Percentiles rank a stretch among this genome's conserved stretches.
Conservation (phyloP, 108 stramenopile species). For the Fistulifera solaris region DNA sequence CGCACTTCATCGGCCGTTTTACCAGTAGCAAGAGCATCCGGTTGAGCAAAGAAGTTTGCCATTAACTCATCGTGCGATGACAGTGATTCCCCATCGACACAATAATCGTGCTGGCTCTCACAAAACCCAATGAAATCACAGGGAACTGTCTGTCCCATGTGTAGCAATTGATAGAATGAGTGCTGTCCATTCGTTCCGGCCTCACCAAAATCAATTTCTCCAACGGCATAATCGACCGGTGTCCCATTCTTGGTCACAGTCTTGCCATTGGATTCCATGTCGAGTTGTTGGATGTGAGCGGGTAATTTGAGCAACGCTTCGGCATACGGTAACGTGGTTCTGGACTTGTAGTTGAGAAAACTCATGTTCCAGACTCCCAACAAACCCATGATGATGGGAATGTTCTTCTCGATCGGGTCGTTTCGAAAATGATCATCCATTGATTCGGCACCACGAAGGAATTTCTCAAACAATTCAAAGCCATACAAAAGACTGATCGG, state of each 20-base stretch:
- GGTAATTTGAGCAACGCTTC: constrained; percentile 95
- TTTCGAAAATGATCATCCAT: constrained; percentile 94
- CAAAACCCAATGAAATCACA: constrained; percentile 96
- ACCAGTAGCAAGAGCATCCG: constrained; percentile 95
- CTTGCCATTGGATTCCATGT: constrained; percentile 96
- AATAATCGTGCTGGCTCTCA: constrained; percentile 73
- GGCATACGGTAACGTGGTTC: constrained; percentile 90
- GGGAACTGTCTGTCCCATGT: constrained; percentile 95
- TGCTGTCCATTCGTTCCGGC: constrained; percentile 99
- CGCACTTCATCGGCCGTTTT: constrained; percentile 87
- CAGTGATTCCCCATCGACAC: constrained; percentile 84
- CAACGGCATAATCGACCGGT: constrained; percentile 82
- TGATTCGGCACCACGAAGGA: constrained; percentile 89
- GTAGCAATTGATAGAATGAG: constrained; percentile 98
- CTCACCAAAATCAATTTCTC: constrained; percentile 97
- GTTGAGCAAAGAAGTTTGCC: constrained; percentile 99
- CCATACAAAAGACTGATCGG: constrained; percentile 91
- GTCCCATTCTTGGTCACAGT: constrained; percentile 77
- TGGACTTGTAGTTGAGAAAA: constrained; percentile 85
- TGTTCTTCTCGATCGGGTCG: constrained; percentile 87
- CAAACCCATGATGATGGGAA: constrained; percentile 96
- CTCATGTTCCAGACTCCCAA: constrained; percentile 98
- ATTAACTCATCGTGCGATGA: constrained; percentile 98
- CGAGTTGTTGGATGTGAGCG: constrained; percentile 99
- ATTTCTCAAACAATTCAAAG: constrained; percentile 86